Evolutionary conservation across 148 eudicot species (phyloP), one percentile per base, ranked within the genome.

Genomic region (Rhododendron molle): DNA sequence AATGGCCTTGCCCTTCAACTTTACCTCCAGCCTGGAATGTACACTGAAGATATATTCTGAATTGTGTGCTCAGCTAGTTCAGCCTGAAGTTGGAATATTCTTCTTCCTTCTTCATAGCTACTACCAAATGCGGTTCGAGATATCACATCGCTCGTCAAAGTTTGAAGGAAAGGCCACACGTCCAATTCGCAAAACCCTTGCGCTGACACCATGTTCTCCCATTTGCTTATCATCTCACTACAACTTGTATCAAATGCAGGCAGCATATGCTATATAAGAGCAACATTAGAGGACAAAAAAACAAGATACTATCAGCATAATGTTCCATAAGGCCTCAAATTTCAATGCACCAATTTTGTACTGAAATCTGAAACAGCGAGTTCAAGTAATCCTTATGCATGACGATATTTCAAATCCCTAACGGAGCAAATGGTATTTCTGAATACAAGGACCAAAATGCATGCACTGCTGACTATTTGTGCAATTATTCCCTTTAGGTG

Each of bases 71-170:
- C 85, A 36, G 49, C 74, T 74, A 71, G 87, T 73, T 86, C 76
- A 1, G 43, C 76, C 76, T 69, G 73, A 52, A 86, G 87, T 74
- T 72, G 73, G 56, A 86, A 86, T 32, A 81, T 86, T 56, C 34
- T 52, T 81, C 79, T 73, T 69, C 84, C 84, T 54, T 86, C 88
- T 30, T 56, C 81, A 58, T 49, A 86, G 81, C 56, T 86, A 30
- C 85, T 74, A 74, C 85, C 88, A 60, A 86, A 86, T 6, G 81
- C 58, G 0, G 88, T 86, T 32, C 82, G 81, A 52, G 85, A 86
- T 23, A 86, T 82, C 11, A 50, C 85, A 81, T 86, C 88, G 14
- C 81, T 44, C 7, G 88, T 50, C 56, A 86, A 76, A 72, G 81
- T 81, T 82, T 82, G 76, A 18, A 86, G 81, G 76, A 43, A 43